phyloP scores from a whole-genome alignment of 2,329 filamentous ascomycete genomes.

The Allantophomopsis lycopodina region DNA sequence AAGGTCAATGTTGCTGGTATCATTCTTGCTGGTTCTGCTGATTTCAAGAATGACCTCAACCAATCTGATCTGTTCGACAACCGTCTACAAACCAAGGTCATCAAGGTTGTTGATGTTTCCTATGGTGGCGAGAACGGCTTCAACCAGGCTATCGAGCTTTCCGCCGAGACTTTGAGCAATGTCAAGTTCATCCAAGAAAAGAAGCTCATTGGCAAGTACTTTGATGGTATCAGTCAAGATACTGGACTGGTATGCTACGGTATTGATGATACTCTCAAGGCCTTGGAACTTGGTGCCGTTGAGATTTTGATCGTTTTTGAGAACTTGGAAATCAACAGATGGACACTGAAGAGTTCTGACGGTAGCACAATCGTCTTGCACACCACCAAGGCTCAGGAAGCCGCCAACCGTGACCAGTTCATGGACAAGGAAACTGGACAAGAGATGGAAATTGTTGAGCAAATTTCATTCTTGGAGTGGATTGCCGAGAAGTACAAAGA shows the following conservation, averaged over 20 bases:
- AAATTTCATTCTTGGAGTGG: slow-evolving; percentile 96
- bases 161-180: slow-evolving; percentile 90
- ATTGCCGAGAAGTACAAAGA: slow-evolving; percentile 97
- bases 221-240: slow-evolving; percentile 97
- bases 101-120: slow-evolving; percentile 98
- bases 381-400: slow-evolving; percentile 77
- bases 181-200: slow-evolving; percentile 99
- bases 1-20: slow-evolving; percentile 96
- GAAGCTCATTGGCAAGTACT: slow-evolving; percentile 98
- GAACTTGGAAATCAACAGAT: slow-evolving; percentile 90
- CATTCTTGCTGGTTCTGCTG: slow-evolving; percentile 90
- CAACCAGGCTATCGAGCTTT: slow-evolving; percentile 96
- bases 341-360: slow-evolving; percentile 68
- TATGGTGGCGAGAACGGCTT: slow-evolving; percentile 99
- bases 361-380: slow-evolving; percentile 66
- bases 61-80: slow-evolving; percentile 94
- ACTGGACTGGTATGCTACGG: slow-evolving; percentile 96
- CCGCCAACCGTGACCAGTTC: slow-evolving; percentile 64
- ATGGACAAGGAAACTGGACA: slow-evolving; percentile 91
- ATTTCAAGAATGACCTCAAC: slow-evolving; percentile 99
- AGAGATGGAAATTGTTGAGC: slow-evolving; percentile 88
- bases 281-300: slow-evolving; percentile 85
- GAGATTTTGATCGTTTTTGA: slow-evolving; percentile 95
- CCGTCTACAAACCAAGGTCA: slow-evolving; percentile 85
- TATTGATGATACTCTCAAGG: slow-evolving; percentile 95